Evolutionary conservation across 2,329 filamentous ascomycete species (phyloP), one percentile per base, ranked within the genome.

Genomic region (Aulographum hederae): DNA sequence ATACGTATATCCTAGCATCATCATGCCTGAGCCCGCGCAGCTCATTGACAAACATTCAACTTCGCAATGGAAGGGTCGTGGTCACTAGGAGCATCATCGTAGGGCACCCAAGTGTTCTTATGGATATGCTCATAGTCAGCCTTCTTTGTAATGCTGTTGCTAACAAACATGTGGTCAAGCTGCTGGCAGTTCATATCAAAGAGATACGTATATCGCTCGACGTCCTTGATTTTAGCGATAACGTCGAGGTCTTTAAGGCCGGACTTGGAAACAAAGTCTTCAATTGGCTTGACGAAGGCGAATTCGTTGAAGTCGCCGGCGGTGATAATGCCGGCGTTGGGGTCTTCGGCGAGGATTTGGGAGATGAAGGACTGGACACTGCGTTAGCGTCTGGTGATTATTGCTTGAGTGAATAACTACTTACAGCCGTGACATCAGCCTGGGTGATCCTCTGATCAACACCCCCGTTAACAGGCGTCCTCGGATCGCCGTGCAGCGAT

Each of bases 221-320:
- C 45, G 2, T 53, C 43, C 3, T 60, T 51, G 8, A 70, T 61
- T 4, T 55, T 56, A 4, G 57, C 63, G 1, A 65, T 68, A 4
- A 65, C 70, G 41, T 80, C 73, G 2, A 78, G 52, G 39, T 79
- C 73, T 20, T 58, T 40, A 28, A 80, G 54, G 2, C 65, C 62
- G 0, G 69, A 73, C 14, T 60, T 53, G 3, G 49, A 38, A 1
- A 55, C 44, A 39, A 79, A 77, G 2, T 53, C 53, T 37, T 59
- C 47, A 30, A 79, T 48, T 2, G 75, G 73, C 46, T 60, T 43
- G 6, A 71, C 73, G 38, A 73, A 72, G 4, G 63, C 47, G 46
- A 77, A 80, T 48, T 81, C 76, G 57, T 81, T 80, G 47, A 74
- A 80, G 52, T 81, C 76, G 17, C 76, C 76, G 0, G 68, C 65